Percentiles rank a stretch among this genome's conserved stretches.
phyloP scores from a whole-genome alignment of 208 protist species.

The Jaenimonas drosophilae region DNA sequence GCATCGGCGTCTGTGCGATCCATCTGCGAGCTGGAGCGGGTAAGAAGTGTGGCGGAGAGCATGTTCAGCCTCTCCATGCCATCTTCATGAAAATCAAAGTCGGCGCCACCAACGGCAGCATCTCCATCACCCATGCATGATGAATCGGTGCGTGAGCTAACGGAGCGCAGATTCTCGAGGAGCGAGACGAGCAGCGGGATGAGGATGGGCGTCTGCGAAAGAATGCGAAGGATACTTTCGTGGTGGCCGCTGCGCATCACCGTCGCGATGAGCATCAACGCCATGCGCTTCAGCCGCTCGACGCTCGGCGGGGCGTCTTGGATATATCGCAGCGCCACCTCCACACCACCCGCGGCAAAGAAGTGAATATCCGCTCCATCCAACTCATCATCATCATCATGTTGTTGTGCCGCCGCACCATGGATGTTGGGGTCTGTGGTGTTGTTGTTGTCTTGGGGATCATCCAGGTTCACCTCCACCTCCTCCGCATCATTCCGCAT shows the following conservation, averaged over 20 bases:
- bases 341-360: slow-evolving; percentile 35
- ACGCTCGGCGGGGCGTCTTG: slow-evolving; percentile 15
- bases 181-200: background rate
- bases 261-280: background rate
- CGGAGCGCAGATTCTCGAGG: background rate
- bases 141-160: no score
- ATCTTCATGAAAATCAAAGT: background rate
- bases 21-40: no score
- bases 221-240: background rate
- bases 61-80: no score
- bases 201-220: background rate
- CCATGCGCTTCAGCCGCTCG: slow-evolving; percentile 24
- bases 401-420: slow-evolving; percentile 1
- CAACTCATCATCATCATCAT: slow-evolving; percentile 1
- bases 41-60: no score
- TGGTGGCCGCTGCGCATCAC: background rate
- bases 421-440: slow-evolving; percentile 3
- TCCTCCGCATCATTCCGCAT: background rate
- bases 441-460: background rate
- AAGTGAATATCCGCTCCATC: slow-evolving; percentile 41
- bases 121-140: background rate
- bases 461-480: background rate
- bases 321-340: slow-evolving; percentile 39
- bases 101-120: background rate
- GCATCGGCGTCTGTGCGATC: no score